phyloP scores from a whole-genome alignment of 352 stramenopile genomes.

The Pythium diclinum region DNA sequence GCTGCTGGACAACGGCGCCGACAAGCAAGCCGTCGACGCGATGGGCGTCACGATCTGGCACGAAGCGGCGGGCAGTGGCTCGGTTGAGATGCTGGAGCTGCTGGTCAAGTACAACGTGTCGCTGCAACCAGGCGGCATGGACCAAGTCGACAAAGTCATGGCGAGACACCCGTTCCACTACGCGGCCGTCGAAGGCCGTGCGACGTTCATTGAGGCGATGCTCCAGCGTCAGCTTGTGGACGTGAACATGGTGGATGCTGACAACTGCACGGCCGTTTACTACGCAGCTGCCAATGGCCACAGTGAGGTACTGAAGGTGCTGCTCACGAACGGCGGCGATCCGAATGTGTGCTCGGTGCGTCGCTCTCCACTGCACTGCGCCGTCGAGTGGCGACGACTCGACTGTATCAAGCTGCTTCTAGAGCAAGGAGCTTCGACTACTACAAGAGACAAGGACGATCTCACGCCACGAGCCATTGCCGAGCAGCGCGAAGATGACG shows the following conservation, averaged over 20 bases:
- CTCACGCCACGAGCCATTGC: conserved; percentile 40
- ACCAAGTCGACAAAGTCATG: conserved; percentile 74
- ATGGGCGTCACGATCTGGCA: conserved; percentile 84
- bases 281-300: conserved; percentile 74
- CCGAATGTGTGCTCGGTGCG: conserved; percentile 59
- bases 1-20: conserved; percentile 53
- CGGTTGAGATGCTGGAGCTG: conserved; percentile 55
- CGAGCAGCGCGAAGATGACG: conserved; percentile 15
- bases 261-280: conserved; percentile 68
- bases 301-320: conserved; percentile 40
- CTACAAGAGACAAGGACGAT: conserved; percentile 41
- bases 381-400: conserved; percentile 66
- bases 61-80: conserved; percentile 63
- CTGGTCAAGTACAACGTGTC: conserved; percentile 50
- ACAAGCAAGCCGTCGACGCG: conserved; percentile 63
- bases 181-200: conserved; percentile 65
- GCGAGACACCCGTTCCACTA: conserved; percentile 82
- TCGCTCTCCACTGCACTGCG: conserved; percentile 68
- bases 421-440: conserved; percentile 30
- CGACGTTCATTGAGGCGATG: conserved; percentile 51
- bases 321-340: conserved; percentile 47
- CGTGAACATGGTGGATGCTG: conserved; percentile 59
- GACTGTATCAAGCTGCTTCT: conserved; percentile 59
- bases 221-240: conserved; percentile 55
- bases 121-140: conserved; percentile 33